Percentiles rank a stretch among this genome's conserved stretches.
Evolutionary conservation across 2,329 filamentous ascomycete genomes (phyloP).

Genomic region (Cladosporium austrohemisphaericum): DNA sequence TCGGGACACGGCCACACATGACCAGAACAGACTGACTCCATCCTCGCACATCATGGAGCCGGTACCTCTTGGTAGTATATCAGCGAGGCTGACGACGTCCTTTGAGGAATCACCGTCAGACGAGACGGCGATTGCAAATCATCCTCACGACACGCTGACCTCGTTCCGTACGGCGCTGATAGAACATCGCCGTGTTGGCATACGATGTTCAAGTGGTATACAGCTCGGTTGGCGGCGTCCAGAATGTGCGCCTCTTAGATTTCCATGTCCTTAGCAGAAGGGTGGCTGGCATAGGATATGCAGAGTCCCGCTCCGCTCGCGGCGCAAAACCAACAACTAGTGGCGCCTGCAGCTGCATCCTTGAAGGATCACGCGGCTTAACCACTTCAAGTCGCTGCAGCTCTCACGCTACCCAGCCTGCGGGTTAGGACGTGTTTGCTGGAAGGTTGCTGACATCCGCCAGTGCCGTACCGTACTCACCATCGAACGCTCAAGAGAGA

Average conservation of each 20-base stretch:
- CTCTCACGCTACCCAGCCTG: neutral
- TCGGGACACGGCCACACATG: neutral
- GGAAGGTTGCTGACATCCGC: too few relatives aligned
- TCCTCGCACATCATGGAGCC: neutral
- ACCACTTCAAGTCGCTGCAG: neutral
- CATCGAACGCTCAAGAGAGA: too few relatives aligned
- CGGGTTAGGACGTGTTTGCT: neutral
- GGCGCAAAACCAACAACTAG: conserved; percentile 10
- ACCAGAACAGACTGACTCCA: neutral
- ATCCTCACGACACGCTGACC: neutral
- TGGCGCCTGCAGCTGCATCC: conserved; percentile 15
- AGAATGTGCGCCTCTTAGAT: neutral
- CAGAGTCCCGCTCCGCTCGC: neutral
- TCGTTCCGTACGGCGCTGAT: neutral
- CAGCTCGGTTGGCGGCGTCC: neutral
- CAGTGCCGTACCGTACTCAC: too few relatives aligned
- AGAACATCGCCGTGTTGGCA: neutral
- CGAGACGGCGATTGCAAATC: neutral
- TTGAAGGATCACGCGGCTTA: conserved; percentile 3
- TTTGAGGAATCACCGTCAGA: neutral
- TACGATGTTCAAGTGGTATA: neutral
- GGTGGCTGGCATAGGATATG: conserved; percentile 12
- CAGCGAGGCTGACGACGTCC: conserved; percentile 1
- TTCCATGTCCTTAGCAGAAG: neutral
- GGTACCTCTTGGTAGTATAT: neutral